These are phyloP conservation scores for Floccularia luteovirens DNA, from an alignment of 768 basidiomycete genomes.

Conservation along the genomic window DNA sequence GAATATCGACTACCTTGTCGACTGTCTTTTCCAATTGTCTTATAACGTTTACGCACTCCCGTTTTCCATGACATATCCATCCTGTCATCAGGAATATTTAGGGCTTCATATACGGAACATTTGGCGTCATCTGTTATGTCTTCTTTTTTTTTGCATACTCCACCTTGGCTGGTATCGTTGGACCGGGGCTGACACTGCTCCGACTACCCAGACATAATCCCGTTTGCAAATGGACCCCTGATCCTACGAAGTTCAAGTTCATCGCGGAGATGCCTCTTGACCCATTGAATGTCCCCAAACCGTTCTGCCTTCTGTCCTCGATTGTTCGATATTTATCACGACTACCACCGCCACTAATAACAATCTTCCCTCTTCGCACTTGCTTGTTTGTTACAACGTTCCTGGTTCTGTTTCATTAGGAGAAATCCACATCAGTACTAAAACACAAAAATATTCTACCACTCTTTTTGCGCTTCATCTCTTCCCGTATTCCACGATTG, in stretches of 20 bases:
- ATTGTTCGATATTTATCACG: constrained; percentile 25
- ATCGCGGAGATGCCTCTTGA: no score
- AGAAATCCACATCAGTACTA: no score
- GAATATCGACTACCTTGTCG: constrained; percentile 21
- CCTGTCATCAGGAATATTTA: constrained; percentile 42
- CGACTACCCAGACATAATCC: no score
- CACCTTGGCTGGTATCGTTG: no score
- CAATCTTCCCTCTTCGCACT: constrained; percentile 14
- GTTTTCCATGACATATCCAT: constrained; percentile 55
- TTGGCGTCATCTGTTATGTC: constrained; percentile 19
- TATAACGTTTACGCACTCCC: constrained; percentile 19
- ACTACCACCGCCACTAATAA: constrained; percentile 21
- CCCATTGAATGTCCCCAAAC: no score
- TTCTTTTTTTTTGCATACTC: no score
- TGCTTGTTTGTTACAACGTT: constrained; percentile 19
- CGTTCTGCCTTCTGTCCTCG: not conserved
- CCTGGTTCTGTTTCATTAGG: constrained; percentile 19
- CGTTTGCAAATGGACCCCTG: no score
- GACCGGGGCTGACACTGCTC: no score
- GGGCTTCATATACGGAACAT: constrained; percentile 16
- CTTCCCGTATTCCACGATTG: constrained; percentile 12
- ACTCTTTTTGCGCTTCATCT: constrained; percentile 27
- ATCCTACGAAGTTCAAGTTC: no score
- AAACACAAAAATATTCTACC: constrained; percentile 44
- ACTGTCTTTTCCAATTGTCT: constrained; percentile 20